Evolutionary conservation across 1,139 yeast species (phyloP).

Genomic region (Blastobotrys serpentis): DNA sequence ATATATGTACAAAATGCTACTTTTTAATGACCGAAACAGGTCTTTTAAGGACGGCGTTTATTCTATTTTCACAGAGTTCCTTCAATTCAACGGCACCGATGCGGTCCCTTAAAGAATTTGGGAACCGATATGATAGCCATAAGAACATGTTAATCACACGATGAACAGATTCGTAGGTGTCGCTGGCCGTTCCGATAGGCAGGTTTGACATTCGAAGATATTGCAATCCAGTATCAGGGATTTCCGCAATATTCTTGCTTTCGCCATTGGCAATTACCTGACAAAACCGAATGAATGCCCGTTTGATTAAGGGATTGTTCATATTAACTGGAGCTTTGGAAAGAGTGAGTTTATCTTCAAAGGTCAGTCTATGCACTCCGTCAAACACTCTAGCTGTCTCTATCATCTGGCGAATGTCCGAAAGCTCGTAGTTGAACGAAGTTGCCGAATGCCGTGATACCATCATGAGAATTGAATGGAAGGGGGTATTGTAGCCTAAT

Average conservation of each 20-base stretch:
- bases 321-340: constrained; percentile 39
- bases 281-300: constrained; percentile 35
- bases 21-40: neutral
- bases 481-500: constrained; percentile 24
- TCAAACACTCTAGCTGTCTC: constrained; percentile 32
- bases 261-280: constrained; percentile 33
- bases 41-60: constrained; percentile 16
- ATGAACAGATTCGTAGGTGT: constrained; percentile 64
- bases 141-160: constrained; percentile 64
- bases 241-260: constrained; percentile 32
- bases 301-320: constrained; percentile 21
- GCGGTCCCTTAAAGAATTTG: constrained; percentile 72
- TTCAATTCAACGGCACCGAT: constrained; percentile 73
- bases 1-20: constrained; percentile 6
- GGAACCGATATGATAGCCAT: constrained; percentile 89
- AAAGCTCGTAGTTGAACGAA: constrained; percentile 25
- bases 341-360: constrained; percentile 35
- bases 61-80: constrained; percentile 34
- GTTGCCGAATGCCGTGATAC: constrained; percentile 25
- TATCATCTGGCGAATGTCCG: constrained; percentile 29
- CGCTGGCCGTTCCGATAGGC: constrained; percentile 15
- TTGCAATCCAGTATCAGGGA: constrained; percentile 27
- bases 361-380: constrained; percentile 32
- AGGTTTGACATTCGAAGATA: constrained; percentile 21
- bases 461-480: constrained; percentile 26